Evolutionary conservation across 2,329 filamentous ascomycete species (phyloP), one percentile per base, ranked within the genome.

Genomic region (Hymenoscyphus albidus): DNA sequence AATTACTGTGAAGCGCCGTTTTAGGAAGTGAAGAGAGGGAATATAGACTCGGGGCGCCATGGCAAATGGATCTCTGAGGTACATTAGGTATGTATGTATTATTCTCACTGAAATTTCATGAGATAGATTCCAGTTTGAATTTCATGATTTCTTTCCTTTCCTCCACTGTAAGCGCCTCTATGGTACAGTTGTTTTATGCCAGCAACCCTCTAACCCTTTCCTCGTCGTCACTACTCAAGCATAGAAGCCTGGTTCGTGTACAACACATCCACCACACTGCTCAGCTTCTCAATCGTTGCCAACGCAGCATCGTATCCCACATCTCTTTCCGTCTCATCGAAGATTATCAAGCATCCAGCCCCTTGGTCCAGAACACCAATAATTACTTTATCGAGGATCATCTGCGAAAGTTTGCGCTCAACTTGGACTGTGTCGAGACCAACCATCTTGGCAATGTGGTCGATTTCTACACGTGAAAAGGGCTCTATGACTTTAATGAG

Each of bases 401-500:
- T 99, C 84, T 99, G 96, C 57, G 92, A 96, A 69, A 99, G 84
- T 84, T 99, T 99, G 73, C 93, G 88, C 86, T 99, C 96, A 66
- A 99, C 95, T 81, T 98, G 94, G 78, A 92, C 89, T 32, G 92
- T 96, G 77, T 98, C 95, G 68, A 99, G 84, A 48, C 94, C 93
- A 61, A 99, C 95, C 90, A 98, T 96, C 82, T 95, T 93, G 71
- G 95, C 94, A 74, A 99, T 92, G 77, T 99, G 95, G 73, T 89
- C 90, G 73, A 99, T 96, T 80, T 99, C 95, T 62, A 99, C 95
- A 68, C 93, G 88, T 74, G 92, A 96, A 81, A 98, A 99, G 27
- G 95, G 95, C 83, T 99, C 95, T 76, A 99, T 99, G 68, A 99
- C 95, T 83, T 99, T 98, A 85, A 98, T 96, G 54, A 99, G 85